Conservation (phyloP, 345 rosid genomes). For the Citrus australasica region DNA sequence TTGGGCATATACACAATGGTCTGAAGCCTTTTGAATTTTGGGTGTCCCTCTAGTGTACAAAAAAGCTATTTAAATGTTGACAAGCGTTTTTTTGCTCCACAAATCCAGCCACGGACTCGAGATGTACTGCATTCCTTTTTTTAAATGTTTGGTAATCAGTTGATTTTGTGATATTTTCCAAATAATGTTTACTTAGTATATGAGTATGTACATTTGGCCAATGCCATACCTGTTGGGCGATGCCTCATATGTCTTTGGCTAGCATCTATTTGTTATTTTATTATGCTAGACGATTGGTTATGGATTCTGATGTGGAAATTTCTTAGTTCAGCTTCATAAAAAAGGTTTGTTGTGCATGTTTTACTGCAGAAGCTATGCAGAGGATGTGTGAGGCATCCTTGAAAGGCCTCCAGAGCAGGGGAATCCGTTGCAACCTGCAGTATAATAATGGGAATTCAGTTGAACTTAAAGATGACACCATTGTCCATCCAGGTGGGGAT, state of each 20-base stretch:
- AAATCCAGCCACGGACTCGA: not conserved
- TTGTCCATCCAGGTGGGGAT: constrained; percentile 29
- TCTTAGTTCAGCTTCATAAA: not conserved
- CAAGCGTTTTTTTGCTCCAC: not conserved
- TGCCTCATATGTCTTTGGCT: not conserved
- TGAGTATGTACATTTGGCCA: not conserved
- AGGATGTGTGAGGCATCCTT: constrained; percentile 50
- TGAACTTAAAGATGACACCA: constrained; percentile 34
- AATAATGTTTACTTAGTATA: not conserved
- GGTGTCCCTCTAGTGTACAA: not conserved
- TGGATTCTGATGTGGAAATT: not conserved
- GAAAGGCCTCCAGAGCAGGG: constrained; percentile 45
- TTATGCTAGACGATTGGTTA: not conserved
- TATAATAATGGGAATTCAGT: constrained; percentile 31
- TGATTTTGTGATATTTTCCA: not conserved
- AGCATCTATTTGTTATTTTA: not conserved
- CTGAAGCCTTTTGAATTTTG: not conserved
- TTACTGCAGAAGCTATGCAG: constrained; percentile 40
- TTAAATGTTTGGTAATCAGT: not conserved
- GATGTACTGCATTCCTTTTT: not conserved
- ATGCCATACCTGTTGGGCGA: not conserved
- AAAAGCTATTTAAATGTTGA: not conserved
- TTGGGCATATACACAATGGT: not conserved
- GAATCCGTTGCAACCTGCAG: constrained; percentile 33
- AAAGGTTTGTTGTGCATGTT: not conserved